Conservation (phyloP, 1,139 yeast species). For the Saccharomyces hybrid region DNA sequence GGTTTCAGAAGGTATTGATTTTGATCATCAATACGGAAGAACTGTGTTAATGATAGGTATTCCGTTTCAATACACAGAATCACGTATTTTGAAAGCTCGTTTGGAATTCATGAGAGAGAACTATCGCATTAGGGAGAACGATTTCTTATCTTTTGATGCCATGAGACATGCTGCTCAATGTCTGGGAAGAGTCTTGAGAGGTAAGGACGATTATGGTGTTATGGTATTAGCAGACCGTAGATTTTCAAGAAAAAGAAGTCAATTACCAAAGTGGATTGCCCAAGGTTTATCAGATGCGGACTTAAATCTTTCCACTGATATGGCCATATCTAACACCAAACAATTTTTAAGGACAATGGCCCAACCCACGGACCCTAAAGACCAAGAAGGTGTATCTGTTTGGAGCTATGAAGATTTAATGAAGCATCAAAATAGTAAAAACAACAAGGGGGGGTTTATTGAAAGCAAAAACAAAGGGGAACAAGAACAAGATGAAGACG, state of each 20-base stretch:
- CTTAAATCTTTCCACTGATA: slow-evolving; percentile 86
- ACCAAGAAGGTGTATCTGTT: slow-evolving; percentile 90
- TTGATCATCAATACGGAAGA: slow-evolving; percentile 98
- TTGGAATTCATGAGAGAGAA: slow-evolving; percentile 89
- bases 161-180: slow-evolving; percentile 99
- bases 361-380: slow-evolving; percentile 85
- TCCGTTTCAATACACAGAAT: slow-evolving; percentile 97
- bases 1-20: slow-evolving; percentile 98
- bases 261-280: slow-evolving; percentile 94
- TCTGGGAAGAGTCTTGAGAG: slow-evolving; percentile 91
- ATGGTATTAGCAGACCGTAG: slow-evolving; percentile 97
- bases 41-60: slow-evolving; percentile 98
- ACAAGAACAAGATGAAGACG: slow-evolving; percentile 12
- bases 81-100: slow-evolving; percentile 89
- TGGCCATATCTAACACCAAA: slow-evolving; percentile 93
- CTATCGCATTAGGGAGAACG: slow-evolving; percentile 86
- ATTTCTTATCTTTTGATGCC: slow-evolving; percentile 93
- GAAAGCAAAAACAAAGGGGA: not conserved
- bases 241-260: slow-evolving; percentile 76
- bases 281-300: slow-evolving; percentile 91
- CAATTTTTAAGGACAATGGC: slow-evolving; percentile 89
- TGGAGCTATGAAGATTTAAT: slow-evolving; percentile 76
- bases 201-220: slow-evolving; percentile 96
- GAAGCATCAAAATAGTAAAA: slow-evolving; percentile 43
- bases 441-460: slow-evolving; percentile 8